A percentile compares a stretch with the other conserved stretches of the same genome.
Conservation (phyloP, 345 rosid species). For the Microthlaspi erraticum region DNA sequence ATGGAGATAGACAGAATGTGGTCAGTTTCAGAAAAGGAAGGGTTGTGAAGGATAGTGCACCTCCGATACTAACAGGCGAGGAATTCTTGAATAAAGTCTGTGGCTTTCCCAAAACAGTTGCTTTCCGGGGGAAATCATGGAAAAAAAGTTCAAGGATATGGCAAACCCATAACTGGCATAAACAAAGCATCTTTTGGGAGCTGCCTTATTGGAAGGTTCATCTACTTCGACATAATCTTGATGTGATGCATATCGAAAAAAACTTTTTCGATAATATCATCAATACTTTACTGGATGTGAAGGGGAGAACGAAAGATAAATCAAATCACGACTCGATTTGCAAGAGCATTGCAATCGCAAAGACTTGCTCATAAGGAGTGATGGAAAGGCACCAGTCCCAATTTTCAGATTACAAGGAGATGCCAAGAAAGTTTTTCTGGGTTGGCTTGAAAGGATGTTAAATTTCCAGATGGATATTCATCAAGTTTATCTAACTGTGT, state of each 20-base stretch:
- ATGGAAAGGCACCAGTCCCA: no score
- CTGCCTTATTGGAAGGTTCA: no score
- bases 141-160: background rate
- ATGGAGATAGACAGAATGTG: background rate
- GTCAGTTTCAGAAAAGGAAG: background rate
- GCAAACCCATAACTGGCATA: background rate
- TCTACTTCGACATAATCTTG: no score
- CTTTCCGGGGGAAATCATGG: background rate
- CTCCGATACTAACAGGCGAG: background rate
- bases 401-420: no score
- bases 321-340: no score
- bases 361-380: no score
- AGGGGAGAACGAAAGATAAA: background rate
- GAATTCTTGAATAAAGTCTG: background rate
- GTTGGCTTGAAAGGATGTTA: no score
- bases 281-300: conserved; percentile 1
- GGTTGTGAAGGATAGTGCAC: background rate
- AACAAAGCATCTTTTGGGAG: background rate
- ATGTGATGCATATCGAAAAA: conserved; percentile 3
- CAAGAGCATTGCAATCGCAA: no score
- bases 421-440: no score
- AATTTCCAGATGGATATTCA: no score
- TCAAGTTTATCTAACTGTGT: no score
- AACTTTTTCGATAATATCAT: background rate
- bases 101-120: background rate